Evolutionary conservation across 2,329 filamentous ascomycete genomes (phyloP).

Genomic region (Colletotrichum eremochloae): DNA sequence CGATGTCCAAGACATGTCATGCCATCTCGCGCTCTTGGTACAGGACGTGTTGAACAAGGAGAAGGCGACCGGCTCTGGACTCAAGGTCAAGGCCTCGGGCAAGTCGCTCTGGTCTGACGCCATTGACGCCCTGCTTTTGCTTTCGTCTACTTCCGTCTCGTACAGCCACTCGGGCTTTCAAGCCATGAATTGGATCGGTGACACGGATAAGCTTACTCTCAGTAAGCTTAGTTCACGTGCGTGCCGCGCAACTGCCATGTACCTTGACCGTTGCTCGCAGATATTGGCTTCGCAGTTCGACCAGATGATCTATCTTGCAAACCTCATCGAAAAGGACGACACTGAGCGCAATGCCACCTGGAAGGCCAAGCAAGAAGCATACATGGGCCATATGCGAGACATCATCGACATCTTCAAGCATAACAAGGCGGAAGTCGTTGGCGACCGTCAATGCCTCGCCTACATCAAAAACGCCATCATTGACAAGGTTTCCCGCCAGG

Average conservation of each 20-base stretch:
- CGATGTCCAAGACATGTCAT: slow-evolving; percentile 44
- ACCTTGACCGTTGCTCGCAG: slow-evolving; percentile 19
- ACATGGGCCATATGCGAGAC: slow-evolving; percentile 36
- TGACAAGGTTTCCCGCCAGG: neutral
- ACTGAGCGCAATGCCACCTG: neutral
- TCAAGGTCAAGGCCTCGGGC: slow-evolving; percentile 16
- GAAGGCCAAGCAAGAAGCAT: slow-evolving; percentile 24
- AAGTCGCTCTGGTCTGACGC: slow-evolving; percentile 20
- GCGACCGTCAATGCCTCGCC: slow-evolving; percentile 7
- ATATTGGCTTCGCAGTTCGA: slow-evolving; percentile 44
- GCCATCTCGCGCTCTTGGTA: neutral
- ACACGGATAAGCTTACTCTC: neutral
- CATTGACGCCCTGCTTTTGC: slow-evolving; percentile 23
- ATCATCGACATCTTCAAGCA: slow-evolving; percentile 25
- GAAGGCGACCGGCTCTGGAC: neutral
- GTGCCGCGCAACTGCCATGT: neutral
- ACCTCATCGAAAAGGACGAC: slow-evolving; percentile 1
- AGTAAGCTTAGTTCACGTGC: neutral
- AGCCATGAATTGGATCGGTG: slow-evolving; percentile 8
- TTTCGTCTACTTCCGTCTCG: slow-evolving; percentile 12
- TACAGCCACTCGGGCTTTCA: neutral
- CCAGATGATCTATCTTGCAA: slow-evolving; percentile 42
- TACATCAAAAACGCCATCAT: slow-evolving; percentile 15
- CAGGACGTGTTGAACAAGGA: neutral
- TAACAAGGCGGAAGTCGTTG: neutral